These are phyloP conservation scores for Komagataella mondaviorum DNA, from an alignment of 805 yeast species.

Conservation along the genomic window DNA sequence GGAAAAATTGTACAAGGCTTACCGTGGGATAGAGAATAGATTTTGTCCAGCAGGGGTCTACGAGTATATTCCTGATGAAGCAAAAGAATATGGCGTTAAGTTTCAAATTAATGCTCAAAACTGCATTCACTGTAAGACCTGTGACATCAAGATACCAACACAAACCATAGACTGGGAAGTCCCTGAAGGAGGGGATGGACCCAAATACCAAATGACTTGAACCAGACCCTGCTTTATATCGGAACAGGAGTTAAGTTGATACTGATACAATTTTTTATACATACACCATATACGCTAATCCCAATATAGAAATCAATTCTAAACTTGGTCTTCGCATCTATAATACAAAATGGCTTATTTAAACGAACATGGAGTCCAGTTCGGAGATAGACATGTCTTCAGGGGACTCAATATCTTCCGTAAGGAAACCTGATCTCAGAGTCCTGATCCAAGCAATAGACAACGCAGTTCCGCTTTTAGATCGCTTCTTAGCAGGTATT, in stretches of 20 bases:
- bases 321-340: not conserved
- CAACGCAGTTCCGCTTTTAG: conserved; percentile 9
- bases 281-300: not conserved
- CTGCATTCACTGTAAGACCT: conserved; percentile 96
- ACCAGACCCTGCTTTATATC: not conserved
- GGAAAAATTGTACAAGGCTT: conserved; percentile 54
- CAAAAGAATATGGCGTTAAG: conserved; percentile 46
- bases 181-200: conserved; percentile 99
- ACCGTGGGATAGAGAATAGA: conserved; percentile 76
- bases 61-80: conserved; percentile 67
- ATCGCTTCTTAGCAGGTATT: conserved; percentile 1
- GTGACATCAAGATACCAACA: conserved; percentile 92
- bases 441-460: conserved; percentile 61
- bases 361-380: conserved; percentile 33
- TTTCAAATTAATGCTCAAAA: conserved; percentile 94
- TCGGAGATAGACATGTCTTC: conserved; percentile 69
- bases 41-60: conserved; percentile 99
- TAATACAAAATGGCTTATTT: not conserved
- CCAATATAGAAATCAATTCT: not conserved
- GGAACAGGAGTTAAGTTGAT: not conserved
- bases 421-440: conserved; percentile 62
- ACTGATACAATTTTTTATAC: not conserved
- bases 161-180: conserved; percentile 93
- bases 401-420: conserved; percentile 68
- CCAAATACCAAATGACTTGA: conserved; percentile 76